Conservation (phyloP, 1,284 basidiomycete species). For the Pterulicium gracile region DNA sequence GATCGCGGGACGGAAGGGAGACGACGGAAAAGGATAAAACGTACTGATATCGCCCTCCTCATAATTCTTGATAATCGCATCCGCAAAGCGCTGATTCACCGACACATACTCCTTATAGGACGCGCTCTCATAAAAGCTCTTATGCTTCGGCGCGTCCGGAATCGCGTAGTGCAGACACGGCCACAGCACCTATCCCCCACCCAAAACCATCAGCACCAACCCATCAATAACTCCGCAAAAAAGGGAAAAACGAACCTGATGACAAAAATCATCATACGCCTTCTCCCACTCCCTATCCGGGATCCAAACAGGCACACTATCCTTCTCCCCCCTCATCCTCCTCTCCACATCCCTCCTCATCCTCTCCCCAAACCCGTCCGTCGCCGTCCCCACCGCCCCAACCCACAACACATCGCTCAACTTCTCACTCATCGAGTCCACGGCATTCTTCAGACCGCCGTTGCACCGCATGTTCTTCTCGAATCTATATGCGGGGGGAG, state of each 20-base stretch:
- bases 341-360: conserved; percentile 50
- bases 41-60: conserved; percentile 72
- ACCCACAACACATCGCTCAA: conserved; percentile 58
- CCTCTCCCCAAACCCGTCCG: conserved; percentile 48
- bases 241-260: conserved; percentile 38
- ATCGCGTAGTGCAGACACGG: conserved; percentile 82
- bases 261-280: conserved; percentile 83
- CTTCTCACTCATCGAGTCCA: conserved; percentile 50
- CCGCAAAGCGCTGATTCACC: conserved; percentile 79
- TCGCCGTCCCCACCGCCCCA: conserved; percentile 66
- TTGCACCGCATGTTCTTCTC: conserved; percentile 68
- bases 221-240: neutral
- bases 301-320: conserved; percentile 72
- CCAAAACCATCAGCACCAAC: conserved; percentile 4
- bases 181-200: conserved; percentile 56
- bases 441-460: conserved; percentile 71
- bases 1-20: neutral
- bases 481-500: conserved; percentile 35
- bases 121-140: conserved; percentile 68
- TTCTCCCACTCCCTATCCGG: conserved; percentile 65
- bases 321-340: conserved; percentile 44
- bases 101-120: conserved; percentile 72
- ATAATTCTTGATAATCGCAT: conserved; percentile 63
- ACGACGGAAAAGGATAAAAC: conserved; percentile 12
- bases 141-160: conserved; percentile 78